phyloP scores from a whole-genome alignment of 495 filamentous ascomycete species.

The Penicillium angulare region DNA sequence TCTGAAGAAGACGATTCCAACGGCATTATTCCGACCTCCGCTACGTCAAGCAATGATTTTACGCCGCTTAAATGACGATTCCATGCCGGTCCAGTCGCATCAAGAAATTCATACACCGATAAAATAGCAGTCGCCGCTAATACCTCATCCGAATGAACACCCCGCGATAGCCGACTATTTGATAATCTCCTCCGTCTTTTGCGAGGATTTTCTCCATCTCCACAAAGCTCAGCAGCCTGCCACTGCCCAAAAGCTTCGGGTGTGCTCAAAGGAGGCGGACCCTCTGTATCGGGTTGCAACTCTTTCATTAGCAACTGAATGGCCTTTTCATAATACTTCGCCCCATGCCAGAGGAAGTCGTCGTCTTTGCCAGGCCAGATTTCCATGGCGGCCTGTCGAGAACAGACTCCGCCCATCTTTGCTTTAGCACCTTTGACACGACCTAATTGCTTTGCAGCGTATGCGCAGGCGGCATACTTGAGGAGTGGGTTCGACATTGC shows the following conservation, averaged over 20 bases:
- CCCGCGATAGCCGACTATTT: conserved; percentile 37
- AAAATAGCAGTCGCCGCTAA: conserved; percentile 62
- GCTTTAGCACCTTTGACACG: conserved; percentile 52
- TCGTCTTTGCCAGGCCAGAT: conserved; percentile 46
- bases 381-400: conserved; percentile 52
- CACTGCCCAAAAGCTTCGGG: conserved; percentile 38
- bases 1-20: conserved; percentile 44
- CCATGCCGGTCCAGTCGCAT: conserved; percentile 60
- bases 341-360: conserved; percentile 56
- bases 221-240: conserved; percentile 34
- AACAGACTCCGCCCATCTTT: conserved; percentile 46
- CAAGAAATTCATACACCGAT: conserved; percentile 63
- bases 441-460: conserved; percentile 61
- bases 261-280: conserved; percentile 36
- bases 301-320: conserved; percentile 62
- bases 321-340: conserved; percentile 62
- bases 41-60: conserved; percentile 61
- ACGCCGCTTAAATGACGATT: conserved; percentile 63
- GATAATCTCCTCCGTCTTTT: conserved; percentile 42
- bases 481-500: conserved; percentile 56
- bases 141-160: conserved; percentile 56
- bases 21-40: conserved; percentile 63
- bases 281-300: conserved; percentile 44
- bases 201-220: conserved; percentile 32
- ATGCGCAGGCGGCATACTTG: conserved; percentile 59